phyloP scores from a whole-genome alignment of 225 moss, liverwort and hornwort species.

The Marchantia paleacea region DNA sequence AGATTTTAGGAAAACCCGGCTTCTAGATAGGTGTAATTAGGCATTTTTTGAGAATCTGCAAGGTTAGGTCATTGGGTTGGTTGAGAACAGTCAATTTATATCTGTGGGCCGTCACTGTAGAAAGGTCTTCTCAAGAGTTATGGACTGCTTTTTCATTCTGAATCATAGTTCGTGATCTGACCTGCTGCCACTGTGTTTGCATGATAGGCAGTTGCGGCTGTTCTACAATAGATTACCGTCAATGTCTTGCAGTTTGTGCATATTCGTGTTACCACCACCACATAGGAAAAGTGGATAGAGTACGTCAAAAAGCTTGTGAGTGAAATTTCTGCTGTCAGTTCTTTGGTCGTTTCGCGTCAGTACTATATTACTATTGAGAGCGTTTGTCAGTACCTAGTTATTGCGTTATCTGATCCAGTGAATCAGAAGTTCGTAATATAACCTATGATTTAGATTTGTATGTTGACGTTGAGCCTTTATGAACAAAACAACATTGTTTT shows the following conservation, averaged over 20 bases:
- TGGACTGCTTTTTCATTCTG: conserved; percentile 22
- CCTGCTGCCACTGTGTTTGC: conserved; percentile 16
- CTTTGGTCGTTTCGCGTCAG: background rate
- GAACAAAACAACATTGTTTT: too few species aligned
- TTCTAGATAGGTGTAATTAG: conserved; percentile 45
- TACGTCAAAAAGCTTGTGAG: conserved; percentile 10
- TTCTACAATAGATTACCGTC: conserved; percentile 5
- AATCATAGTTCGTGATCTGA: conserved; percentile 18
- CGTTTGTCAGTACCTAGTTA: background rate
- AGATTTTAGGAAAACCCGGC: conserved; percentile 31
- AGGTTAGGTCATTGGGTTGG: conserved; percentile 27
- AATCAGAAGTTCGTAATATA: background rate
- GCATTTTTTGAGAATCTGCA: conserved; percentile 40
- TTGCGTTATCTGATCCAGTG: background rate
- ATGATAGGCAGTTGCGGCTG: conserved; percentile 20
- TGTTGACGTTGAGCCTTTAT: too few species aligned
- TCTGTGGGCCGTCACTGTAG: conserved; percentile 25
- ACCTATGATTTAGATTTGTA: too few species aligned
- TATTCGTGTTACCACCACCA: conserved; percentile 17
- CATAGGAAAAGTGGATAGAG: conserved; percentile 10
- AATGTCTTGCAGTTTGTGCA: conserved; percentile 34
- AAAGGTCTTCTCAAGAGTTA: conserved; percentile 14
- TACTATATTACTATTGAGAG: conserved; percentile 5
- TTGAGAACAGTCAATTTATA: conserved; percentile 18
- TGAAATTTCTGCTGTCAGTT: background rate